Conservation (phyloP, 2,329 filamentous ascomycete genomes). For the Teratosphaeria viscida region DNA sequence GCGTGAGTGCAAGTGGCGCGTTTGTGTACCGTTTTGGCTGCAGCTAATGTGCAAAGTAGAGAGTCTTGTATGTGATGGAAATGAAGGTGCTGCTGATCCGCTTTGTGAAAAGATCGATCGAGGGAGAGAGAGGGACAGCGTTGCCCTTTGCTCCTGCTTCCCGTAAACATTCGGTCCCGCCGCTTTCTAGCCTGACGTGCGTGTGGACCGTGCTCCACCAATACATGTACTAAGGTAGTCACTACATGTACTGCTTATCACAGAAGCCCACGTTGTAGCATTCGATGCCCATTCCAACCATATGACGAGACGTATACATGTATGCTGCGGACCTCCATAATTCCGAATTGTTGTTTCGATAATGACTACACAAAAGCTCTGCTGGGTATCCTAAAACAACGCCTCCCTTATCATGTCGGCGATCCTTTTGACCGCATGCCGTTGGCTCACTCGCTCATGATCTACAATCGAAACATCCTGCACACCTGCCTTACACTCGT, state of each 20-base stretch:
- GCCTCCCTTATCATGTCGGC: background rate
- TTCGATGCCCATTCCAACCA: background rate
- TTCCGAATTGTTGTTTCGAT: background rate
- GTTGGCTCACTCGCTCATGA: background rate
- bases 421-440: too few species aligned
- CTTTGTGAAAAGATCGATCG: background rate
- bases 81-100: background rate
- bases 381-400: slow-evolving; percentile 2
- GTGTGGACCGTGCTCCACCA: too few species aligned
- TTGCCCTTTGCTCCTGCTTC: background rate
- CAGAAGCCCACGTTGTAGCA: background rate
- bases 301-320: too few species aligned
- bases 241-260: background rate
- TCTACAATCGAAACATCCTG: background rate
- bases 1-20: background rate
- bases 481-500: background rate
- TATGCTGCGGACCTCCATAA: background rate
- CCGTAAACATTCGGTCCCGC: background rate
- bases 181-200: too few species aligned
- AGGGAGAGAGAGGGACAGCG: background rate
- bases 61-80: background rate
- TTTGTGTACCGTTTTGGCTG: background rate
- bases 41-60: background rate
- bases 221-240: too few species aligned
- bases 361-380: background rate